Evolutionary conservation across 2,329 filamentous ascomycete species (phyloP), one percentile per base, ranked within the genome.

Genomic region (Pleoardoris graminearum): DNA sequence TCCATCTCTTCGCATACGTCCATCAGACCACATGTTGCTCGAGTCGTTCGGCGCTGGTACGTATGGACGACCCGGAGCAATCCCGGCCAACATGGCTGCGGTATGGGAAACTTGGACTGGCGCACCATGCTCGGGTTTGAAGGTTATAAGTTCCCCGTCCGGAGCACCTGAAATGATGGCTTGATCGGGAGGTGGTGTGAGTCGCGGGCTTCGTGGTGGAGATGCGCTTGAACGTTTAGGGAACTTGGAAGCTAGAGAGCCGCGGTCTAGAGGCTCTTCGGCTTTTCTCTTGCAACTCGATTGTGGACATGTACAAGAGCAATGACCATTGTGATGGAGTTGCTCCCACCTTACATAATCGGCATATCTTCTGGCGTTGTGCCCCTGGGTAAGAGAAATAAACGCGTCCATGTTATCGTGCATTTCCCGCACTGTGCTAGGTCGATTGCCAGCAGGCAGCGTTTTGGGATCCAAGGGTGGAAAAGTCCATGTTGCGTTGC

Each of bases 241-340:
- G n/a, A 7, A 21, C 33, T 47, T 47, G 2, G 33, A n/a, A 19
- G 44, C 22, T 11, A 23, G 32, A 10, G 5, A 22, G 7, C 10
- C 21, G 11, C 21, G 12, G 14, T 47, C 33, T 7, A 21, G 14
- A n/a, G 44, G 8, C n/a, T 8, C 33, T 1, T 47, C 44, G 6
- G 23, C 16, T 19, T 47, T 47, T 8, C 44, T 37, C 44, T 47
- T 47, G 44, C 33, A 37, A 16, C 44, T 23, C 29, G 42, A 8
- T 16, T 35, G 17, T 7, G 17, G 19, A 5, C 22, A 22, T 17
- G 21, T 27, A 29, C 44, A 37, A 29, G 22, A 16, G n/a, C 29
- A 30, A 44, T 44, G 27, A 22, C 41, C 27, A 22, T 19, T 10
- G 11, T 6, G 16, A 37, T 47, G 44, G 3, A 16, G 16, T 19